These are phyloP conservation scores for Udeniomyces megalosporus DNA, from an alignment of 768 basidiomycete genomes.

Conservation along the genomic window DNA sequence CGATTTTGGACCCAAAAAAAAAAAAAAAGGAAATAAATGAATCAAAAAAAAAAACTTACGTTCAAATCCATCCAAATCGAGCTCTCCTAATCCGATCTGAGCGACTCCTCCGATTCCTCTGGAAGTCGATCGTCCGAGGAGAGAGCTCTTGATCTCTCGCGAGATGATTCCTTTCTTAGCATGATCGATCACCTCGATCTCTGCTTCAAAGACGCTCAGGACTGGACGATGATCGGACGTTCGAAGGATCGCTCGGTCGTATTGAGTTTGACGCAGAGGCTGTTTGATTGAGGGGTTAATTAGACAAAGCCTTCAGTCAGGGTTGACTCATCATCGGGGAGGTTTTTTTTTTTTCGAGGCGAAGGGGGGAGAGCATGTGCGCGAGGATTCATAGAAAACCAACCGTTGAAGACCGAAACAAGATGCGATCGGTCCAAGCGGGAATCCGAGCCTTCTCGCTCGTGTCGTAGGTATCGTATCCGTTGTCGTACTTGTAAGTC, in stretches of 20 bases:
- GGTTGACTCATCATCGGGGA: no score
- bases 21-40: no score
- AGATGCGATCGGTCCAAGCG: constrained; percentile 68
- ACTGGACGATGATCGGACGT: constrained; percentile 97
- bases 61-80: background rate
- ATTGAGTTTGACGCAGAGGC: constrained; percentile 52
- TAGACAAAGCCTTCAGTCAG: no score
- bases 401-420: constrained; percentile 52
- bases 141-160: constrained; percentile 16
- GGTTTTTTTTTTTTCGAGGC: no score
- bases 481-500: constrained; percentile 67
- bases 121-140: constrained; percentile 2
- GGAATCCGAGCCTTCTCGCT: constrained; percentile 93
- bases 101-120: background rate
- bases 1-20: constrained; percentile 21
- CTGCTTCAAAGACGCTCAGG: constrained; percentile 62
- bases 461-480: constrained; percentile 71
- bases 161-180: constrained; percentile 50
- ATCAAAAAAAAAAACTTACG: no score
- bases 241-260: constrained; percentile 66
- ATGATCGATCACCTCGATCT: constrained; percentile 62
- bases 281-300: background rate
- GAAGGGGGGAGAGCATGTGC: no score
- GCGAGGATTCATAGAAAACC: no score
- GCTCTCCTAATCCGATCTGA: background rate